These are phyloP conservation scores for Calocybe cyanea DNA, from an alignment of 768 basidiomycete species.

Conservation along the genomic window DNA sequence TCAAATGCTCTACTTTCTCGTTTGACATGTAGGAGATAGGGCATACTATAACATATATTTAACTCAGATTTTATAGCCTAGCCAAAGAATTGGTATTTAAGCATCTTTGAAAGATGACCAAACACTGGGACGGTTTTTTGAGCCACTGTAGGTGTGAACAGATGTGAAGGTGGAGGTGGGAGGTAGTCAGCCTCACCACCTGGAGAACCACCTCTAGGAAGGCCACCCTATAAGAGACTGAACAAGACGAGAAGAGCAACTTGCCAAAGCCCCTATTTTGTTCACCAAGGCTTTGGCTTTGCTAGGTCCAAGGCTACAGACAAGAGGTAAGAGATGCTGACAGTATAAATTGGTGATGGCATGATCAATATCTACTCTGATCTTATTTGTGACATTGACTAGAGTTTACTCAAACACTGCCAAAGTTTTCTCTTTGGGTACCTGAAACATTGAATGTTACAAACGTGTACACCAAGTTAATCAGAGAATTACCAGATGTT, in stretches of 20 bases:
- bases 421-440: slow-evolving; percentile 82
- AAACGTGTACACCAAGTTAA: not conserved
- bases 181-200: no score
- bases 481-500: slow-evolving; percentile 64
- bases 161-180: no score
- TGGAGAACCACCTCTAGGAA: no score
- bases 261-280: slow-evolving; percentile 73
- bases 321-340: slow-evolving; percentile 81
- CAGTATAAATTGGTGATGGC: slow-evolving; percentile 88
- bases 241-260: slow-evolving; percentile 22
- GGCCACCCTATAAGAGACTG: slow-evolving; percentile 63
- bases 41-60: no score
- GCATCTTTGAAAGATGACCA: no score
- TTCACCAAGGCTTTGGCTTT: slow-evolving; percentile 85
- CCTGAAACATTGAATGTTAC: slow-evolving; percentile 37
- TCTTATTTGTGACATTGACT: slow-evolving; percentile 86
- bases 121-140: no score
- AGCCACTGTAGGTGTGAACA: no score
- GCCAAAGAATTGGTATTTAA: no score
- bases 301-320: slow-evolving; percentile 91
- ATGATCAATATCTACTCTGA: slow-evolving; percentile 95
- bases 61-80: no score
- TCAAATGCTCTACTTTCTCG: no score
- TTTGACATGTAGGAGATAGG: no score
- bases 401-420: slow-evolving; percentile 79